Base-by-base conservation (phyloP, 331 rosid genomes). In the Malus hybrid region DNA sequence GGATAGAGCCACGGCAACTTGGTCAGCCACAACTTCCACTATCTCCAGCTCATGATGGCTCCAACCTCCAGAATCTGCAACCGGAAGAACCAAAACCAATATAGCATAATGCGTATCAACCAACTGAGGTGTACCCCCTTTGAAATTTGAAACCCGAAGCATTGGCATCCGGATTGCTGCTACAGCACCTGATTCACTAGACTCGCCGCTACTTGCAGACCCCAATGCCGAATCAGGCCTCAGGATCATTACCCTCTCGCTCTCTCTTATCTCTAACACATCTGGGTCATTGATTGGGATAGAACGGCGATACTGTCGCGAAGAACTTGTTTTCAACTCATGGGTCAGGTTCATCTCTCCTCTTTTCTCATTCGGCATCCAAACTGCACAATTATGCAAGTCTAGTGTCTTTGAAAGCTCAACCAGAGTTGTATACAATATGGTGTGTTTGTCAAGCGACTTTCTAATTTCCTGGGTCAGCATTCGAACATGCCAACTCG, bases 401-500 rank as follows among this genome's bases (percentile, higher is more conserved):
- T 82, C 89, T 81, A 91, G 78, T 0, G 92, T 82, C 81, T 87
- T 91, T 66, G 94, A 89, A 68, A 91, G 92, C 91, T 91, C 94
- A 74, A 91, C 97, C 52, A 91, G 84, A 11, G 97, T 91, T 2
- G 92, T 87, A 68, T 91, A 82, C 89, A 91, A 75, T 13, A 91
- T 91, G 4, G 88, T 91, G 56, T 87, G 97, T 78, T 84, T 91
- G 77, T 91, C 97, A 19, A 91, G 82, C 7, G 89, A 89, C 80
- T 89, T 89, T 68, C 97, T 81, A 61, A 91, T 91, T 77, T 91
- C 87, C 7, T 86, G 85, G 1, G 97, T 91, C 29, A 91, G 81
- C 97, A 91, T 91, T 72, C 97, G 80, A 53, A 91, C 97, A 73
- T 91, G 94, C 97, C 90, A 89, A 67, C 93, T 89, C 5, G 94